Conservation (phyloP, 1,284 basidiomycete genomes). For the Malassezia arunalokei region DNA sequence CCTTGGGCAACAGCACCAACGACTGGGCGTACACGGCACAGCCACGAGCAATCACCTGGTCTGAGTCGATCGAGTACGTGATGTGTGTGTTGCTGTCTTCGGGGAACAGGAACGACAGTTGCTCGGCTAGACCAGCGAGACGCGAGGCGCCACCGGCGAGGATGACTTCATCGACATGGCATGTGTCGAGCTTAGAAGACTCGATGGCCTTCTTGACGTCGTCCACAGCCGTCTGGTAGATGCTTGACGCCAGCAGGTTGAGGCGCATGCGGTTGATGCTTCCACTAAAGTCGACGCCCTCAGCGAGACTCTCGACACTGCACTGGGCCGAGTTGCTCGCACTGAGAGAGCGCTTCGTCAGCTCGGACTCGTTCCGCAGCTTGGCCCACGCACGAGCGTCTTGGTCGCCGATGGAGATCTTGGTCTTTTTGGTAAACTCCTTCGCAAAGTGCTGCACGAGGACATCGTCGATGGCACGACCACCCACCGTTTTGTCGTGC, state of each 20-base stretch:
- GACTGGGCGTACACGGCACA: slow-evolving; percentile 67
- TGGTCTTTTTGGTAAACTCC: slow-evolving; percentile 95
- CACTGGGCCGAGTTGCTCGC: slow-evolving; percentile 81
- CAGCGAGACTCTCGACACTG: slow-evolving; percentile 81
- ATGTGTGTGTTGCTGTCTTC: slow-evolving; percentile 52
- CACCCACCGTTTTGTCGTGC: slow-evolving; percentile 51
- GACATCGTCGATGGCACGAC: slow-evolving; percentile 63
- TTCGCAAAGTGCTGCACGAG: slow-evolving; percentile 84
- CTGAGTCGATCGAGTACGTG: slow-evolving; percentile 63
- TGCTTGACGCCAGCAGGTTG: slow-evolving; percentile 65
- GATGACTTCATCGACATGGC: slow-evolving; percentile 66
- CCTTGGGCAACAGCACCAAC: slow-evolving; percentile 29
- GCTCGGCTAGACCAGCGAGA: slow-evolving; percentile 70
- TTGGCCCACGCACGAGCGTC: slow-evolving; percentile 77
- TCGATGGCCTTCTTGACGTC: slow-evolving; percentile 58
- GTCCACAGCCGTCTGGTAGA: slow-evolving; percentile 61
- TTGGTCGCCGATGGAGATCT: slow-evolving; percentile 54
- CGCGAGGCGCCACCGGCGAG: slow-evolving; percentile 79
- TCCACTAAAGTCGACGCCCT: slow-evolving; percentile 80
- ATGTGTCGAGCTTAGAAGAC: slow-evolving; percentile 59
- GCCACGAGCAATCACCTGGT: slow-evolving; percentile 76
- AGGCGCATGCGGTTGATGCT: slow-evolving; percentile 89
- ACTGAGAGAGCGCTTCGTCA: slow-evolving; percentile 83
- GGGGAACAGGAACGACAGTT: slow-evolving; percentile 59
- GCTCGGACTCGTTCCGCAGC: slow-evolving; percentile 79